Evolutionary conservation across 176 grass and related monocot species (phyloP).

Genomic region (Aegilops sharonensis): DNA sequence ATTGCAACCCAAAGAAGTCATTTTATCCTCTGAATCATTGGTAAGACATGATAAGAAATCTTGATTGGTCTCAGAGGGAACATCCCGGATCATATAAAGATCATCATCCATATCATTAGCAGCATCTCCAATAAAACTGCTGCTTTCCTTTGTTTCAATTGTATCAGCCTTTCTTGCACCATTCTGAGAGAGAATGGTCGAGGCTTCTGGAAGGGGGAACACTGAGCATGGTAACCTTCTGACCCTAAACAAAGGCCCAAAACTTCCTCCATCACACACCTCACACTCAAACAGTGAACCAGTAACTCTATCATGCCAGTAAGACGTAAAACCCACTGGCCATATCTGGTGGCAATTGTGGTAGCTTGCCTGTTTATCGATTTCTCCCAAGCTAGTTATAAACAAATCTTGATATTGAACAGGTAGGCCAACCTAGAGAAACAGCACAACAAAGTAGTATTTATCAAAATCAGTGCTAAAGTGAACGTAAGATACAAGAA

Average conservation of each 20-base stretch:
- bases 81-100: slow-evolving; percentile 58
- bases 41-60: slow-evolving; percentile 59
- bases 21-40: slow-evolving; percentile 42
- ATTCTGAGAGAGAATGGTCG: slow-evolving; percentile 70
- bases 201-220: slow-evolving; percentile 67
- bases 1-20: slow-evolving; percentile 24
- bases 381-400: slow-evolving; percentile 78
- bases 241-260: slow-evolving; percentile 77
- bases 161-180: slow-evolving; percentile 47
- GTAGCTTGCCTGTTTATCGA: slow-evolving; percentile 68
- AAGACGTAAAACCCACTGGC: slow-evolving; percentile 86
- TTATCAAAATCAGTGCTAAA: slow-evolving; percentile 38
- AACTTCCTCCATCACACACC: slow-evolving; percentile 71
- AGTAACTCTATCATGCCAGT: slow-evolving; percentile 94
- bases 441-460: slow-evolving; percentile 26
- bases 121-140: slow-evolving; percentile 44
- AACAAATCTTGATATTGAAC: slow-evolving; percentile 91
- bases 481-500: slow-evolving; percentile 29
- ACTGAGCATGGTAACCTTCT: slow-evolving; percentile 81
- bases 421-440: slow-evolving; percentile 73
- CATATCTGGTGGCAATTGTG: slow-evolving; percentile 77
- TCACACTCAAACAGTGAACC: slow-evolving; percentile 97
- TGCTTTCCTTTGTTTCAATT: slow-evolving; percentile 67
- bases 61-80: slow-evolving; percentile 52
- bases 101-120: slow-evolving; percentile 61